Evolutionary conservation across 1,139 yeast genomes (phyloP).

Genomic region (Candida frijolesensis): DNA sequence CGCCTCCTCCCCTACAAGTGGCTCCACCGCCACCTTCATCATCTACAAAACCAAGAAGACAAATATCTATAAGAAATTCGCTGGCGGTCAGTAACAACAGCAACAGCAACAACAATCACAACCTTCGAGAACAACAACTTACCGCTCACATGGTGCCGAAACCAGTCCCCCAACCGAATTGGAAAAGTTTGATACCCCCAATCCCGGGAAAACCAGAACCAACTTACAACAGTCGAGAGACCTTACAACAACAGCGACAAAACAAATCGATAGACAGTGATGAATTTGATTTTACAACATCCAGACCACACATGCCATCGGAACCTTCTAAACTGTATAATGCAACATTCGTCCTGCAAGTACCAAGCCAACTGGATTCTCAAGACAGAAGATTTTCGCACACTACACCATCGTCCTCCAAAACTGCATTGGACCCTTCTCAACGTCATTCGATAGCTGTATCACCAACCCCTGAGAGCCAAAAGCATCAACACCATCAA

Average conservation of each 20-base stretch:
- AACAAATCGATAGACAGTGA: constrained; percentile 8
- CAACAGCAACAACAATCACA: constrained; percentile 3
- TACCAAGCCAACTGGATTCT: background rate
- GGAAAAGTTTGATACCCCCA: constrained; percentile 26
- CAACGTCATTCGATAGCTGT: constrained; percentile 21
- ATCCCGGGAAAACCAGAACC: constrained; percentile 17
- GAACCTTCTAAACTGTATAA: background rate
- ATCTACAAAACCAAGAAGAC: constrained; percentile 3
- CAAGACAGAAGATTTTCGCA: background rate
- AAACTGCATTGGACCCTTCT: constrained; percentile 11
- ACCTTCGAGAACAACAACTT: background rate
- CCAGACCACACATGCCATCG: background rate
- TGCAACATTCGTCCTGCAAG: background rate
- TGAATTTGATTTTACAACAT: constrained; percentile 12
- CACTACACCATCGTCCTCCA: background rate
- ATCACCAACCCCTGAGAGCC: constrained; percentile 18
- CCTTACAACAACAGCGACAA: constrained; percentile 5
- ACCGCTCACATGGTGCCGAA: background rate
- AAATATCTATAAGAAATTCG: background rate
- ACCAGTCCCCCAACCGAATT: constrained; percentile 13
- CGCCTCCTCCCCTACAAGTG: constrained; percentile 7
- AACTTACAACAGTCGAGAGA: constrained; percentile 6
- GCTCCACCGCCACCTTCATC: constrained; percentile 5
- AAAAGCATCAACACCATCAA: background rate
- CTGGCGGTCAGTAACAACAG: background rate